Percentiles rank a stretch among this genome's conserved stretches.
These are phyloP conservation scores for Monoraphidium neglectum DNA, from an alignment of 139 green algal species.

Conservation along the genomic window DNA sequence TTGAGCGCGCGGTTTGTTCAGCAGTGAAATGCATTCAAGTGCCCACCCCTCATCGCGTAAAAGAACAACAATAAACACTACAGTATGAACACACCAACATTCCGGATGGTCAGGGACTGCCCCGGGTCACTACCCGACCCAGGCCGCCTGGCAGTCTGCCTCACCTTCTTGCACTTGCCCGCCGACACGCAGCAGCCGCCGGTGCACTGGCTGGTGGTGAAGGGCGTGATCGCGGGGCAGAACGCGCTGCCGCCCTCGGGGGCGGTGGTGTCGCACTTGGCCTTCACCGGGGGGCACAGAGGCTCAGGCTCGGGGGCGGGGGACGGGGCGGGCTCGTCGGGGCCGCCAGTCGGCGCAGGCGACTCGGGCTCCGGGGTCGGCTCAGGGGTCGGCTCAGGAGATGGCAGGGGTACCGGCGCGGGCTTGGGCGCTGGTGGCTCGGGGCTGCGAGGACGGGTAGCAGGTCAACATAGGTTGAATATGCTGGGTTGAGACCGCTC, in stretches of 20 bases:
- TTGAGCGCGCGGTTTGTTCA: too few species aligned
- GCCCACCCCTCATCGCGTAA: too few species aligned
- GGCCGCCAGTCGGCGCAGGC: background rate
- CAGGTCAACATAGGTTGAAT: too few species aligned
- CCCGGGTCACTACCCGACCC: too few species aligned
- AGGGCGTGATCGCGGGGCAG: background rate
- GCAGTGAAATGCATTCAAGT: too few species aligned
- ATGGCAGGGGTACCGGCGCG: background rate
- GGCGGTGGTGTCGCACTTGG: background rate
- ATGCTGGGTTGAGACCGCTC: too few species aligned
- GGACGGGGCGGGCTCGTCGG: too few species aligned
- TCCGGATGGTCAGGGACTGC: too few species aligned
- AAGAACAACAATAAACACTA: too few species aligned
- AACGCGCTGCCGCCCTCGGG: background rate
- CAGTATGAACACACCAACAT: too few species aligned
- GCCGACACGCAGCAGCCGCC: conserved; percentile 25
- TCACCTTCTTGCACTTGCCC: conserved; percentile 18
- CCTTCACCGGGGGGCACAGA: background rate
- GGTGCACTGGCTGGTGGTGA: background rate
- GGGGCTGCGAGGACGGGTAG: too few species aligned
- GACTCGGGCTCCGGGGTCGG: background rate
- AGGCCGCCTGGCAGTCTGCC: too few species aligned
- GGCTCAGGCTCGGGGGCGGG: background rate
- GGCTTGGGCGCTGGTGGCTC: background rate
- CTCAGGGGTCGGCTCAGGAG: background rate